These are phyloP conservation scores for Malassezia caprae DNA, from an alignment of 1,284 basidiomycete genomes.

Conservation along the genomic window DNA sequence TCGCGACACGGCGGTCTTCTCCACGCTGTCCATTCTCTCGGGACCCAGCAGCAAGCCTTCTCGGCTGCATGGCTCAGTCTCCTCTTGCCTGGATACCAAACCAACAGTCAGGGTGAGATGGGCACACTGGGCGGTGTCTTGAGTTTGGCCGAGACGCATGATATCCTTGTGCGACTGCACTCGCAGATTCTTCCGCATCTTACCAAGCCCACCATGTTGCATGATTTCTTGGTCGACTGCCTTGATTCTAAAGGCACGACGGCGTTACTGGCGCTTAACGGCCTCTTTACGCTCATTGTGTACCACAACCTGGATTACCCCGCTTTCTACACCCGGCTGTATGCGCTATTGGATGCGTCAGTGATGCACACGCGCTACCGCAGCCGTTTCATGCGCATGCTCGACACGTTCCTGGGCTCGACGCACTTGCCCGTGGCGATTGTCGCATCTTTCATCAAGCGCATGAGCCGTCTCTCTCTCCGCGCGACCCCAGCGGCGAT, in stretches of 20 bases:
- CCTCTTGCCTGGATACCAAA: constrained; percentile 52
- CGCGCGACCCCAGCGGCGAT: constrained; percentile 79
- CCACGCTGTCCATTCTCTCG: constrained; percentile 57
- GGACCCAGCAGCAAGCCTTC: constrained; percentile 67
- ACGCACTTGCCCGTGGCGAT: constrained; percentile 81
- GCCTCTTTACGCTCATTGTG: constrained; percentile 79
- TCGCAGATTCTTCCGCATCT: constrained; percentile 73
- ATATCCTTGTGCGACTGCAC: constrained; percentile 70
- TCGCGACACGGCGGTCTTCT: constrained; percentile 7
- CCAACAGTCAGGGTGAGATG: constrained; percentile 3
- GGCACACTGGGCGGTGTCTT: constrained; percentile 50
- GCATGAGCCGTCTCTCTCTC: constrained; percentile 72
- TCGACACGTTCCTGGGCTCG: constrained; percentile 79
- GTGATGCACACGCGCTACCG: constrained; percentile 85
- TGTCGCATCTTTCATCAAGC: constrained; percentile 87
- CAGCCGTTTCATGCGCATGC: constrained; percentile 84
- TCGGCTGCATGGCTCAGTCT: constrained; percentile 66
- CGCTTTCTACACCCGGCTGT: constrained; percentile 86
- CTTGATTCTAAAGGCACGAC: constrained; percentile 62
- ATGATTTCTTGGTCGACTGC: constrained; percentile 86
- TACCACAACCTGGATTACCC: constrained; percentile 94
- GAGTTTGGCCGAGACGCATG: constrained; percentile 52
- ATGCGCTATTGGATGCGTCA: constrained; percentile 64
- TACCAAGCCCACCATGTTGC: constrained; percentile 62
- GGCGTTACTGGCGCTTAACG: constrained; percentile 84